These are phyloP conservation scores for Forsythia viridissima DNA, from an alignment of 257 asterid species.

Conservation along the genomic window DNA sequence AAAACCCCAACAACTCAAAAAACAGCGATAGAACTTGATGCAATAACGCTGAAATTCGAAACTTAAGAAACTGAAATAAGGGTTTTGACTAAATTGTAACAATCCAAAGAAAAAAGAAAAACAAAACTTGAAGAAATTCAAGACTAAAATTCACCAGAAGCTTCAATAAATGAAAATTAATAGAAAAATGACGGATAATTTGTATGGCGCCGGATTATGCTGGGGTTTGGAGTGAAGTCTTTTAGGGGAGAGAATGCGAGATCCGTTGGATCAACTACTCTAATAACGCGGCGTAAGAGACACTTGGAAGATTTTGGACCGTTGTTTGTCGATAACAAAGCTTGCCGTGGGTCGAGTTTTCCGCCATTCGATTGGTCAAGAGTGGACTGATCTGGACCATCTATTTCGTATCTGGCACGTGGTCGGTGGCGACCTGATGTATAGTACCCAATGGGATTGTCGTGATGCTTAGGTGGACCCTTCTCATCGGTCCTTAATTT, in stretches of 20 bases:
- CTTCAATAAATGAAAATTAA: background rate
- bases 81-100: background rate
- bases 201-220: conserved; percentile 28
- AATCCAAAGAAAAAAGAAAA: background rate
- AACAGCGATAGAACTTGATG: background rate
- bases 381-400: conserved; percentile 50
- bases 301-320: conserved; percentile 59
- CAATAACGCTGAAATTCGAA: background rate
- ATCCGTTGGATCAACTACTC: conserved; percentile 63
- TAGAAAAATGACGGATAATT: background rate
- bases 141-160: background rate
- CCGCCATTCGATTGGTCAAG: conserved; percentile 45
- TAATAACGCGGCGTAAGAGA: conserved; percentile 40
- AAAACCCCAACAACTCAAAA: conserved; percentile 2
- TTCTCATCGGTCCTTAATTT: background rate
- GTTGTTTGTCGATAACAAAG: conserved; percentile 50
- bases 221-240: conserved; percentile 7
- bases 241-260: conserved; percentile 33
- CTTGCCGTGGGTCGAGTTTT: conserved; percentile 19
- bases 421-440: conserved; percentile 33
- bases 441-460: background rate
- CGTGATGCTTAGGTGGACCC: background rate
- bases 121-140: no score
- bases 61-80: background rate
- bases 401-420: conserved; percentile 39